phyloP scores from a whole-genome alignment of 2,329 filamentous ascomycete genomes.

The Botrytis medusae region DNA sequence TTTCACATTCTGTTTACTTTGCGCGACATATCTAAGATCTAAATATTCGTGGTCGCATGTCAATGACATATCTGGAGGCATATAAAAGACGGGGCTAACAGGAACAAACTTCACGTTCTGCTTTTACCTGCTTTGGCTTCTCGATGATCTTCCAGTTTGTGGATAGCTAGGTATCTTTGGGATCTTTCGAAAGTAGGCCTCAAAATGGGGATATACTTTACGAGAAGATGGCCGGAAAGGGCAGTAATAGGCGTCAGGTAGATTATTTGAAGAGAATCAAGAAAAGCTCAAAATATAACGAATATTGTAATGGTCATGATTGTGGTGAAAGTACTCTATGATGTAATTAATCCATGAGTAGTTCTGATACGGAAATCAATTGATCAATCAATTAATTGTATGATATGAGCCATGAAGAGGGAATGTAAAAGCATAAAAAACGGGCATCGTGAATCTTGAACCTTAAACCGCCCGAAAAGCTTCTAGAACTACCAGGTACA shows the following conservation, averaged over 20 bases:
- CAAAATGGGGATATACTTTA: slow-evolving; percentile 19
- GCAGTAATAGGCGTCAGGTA: slow-evolving; percentile 23
- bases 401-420: not conserved
- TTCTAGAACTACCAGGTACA: not conserved
- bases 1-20: slow-evolving; percentile 13
- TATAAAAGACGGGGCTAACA: slow-evolving; percentile 1
- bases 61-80: slow-evolving; percentile 17
- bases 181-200: slow-evolving; percentile 7
- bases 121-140: slow-evolving; percentile 19
- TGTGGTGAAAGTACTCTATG: not conserved
- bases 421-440: not conserved
- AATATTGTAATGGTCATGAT: not conserved
- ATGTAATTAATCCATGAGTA: not conserved
- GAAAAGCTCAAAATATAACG: not conserved
- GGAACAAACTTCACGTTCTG: slow-evolving; percentile 9
- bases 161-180: slow-evolving; percentile 7
- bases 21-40: slow-evolving; percentile 8
- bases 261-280: slow-evolving; percentile 18
- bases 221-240: slow-evolving; percentile 4
- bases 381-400: not conserved
- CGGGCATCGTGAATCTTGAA: not conserved
- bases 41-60: slow-evolving; percentile 7
- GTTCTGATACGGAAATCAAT: not conserved
- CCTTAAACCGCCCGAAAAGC: not conserved
- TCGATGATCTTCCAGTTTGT: slow-evolving; percentile 10